Conservation (phyloP, 1,284 basidiomycete species). For the Fomitopsis betulina region DNA sequence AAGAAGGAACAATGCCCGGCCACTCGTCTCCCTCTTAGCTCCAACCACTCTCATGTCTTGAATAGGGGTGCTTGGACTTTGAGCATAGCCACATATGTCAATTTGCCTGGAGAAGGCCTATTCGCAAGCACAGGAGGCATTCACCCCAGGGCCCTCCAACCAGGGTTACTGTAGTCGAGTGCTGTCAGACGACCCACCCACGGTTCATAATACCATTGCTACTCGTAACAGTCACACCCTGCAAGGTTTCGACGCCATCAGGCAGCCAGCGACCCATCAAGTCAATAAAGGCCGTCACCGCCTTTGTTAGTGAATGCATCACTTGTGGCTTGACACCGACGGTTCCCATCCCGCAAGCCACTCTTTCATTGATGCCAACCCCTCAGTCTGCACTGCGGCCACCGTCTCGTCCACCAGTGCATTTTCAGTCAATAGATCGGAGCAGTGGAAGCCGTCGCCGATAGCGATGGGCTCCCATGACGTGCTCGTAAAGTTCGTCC, state of each 20-base stretch:
- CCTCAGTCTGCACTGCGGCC: constrained; percentile 45
- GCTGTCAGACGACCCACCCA: neutral
- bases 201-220: neutral
- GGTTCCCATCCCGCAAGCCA: constrained; percentile 46
- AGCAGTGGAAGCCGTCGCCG: constrained; percentile 63
- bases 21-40: too few species aligned
- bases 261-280: neutral
- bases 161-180: neutral
- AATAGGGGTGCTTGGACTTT: too few species aligned
- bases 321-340: constrained; percentile 6
- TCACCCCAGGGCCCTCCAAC: neutral
- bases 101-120: too few species aligned
- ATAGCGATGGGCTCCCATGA: constrained; percentile 48
- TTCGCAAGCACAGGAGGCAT: neutral
- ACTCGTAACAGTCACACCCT: neutral
- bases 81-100: neutral
- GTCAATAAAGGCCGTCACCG: neutral
- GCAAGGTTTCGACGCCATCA: neutral
- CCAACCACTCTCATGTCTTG: too few species aligned
- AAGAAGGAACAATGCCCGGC: too few species aligned
- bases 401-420: constrained; percentile 48
- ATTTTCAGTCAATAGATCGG: constrained; percentile 45
- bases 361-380: constrained; percentile 36
- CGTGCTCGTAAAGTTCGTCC: constrained; percentile 44
- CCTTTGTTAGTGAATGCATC: neutral